Base-by-base conservation (phyloP, 768 basidiomycete genomes). In the Chiua virens region DNA sequence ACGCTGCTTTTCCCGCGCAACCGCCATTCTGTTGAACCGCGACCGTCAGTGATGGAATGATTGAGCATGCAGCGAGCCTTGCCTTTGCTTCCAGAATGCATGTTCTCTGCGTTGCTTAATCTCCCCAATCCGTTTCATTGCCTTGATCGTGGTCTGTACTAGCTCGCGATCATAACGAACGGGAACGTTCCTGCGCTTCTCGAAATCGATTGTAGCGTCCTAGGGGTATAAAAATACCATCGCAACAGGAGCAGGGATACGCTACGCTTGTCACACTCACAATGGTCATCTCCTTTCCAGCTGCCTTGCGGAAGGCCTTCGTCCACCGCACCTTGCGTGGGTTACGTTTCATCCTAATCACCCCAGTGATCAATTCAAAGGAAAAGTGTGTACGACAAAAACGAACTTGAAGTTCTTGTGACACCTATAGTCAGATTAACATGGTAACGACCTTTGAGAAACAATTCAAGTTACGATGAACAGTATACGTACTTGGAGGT, bases 261-360 rank as follows among this genome's bases (percentile, higher is more conserved):
- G 25, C 4, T 21, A 14, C 23, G 34, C 13, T n/a, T 47, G 14
- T 73, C 5, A 25, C 15, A 23, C 89, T 68, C 65, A 95, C 95
- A 64, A 99, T 89, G 5, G 91, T 95, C 97, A 99, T 99, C 75
- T 99, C 97, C 75, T 98, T 99, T 46, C 97, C 97, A 45, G 95
- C 91, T 18, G 97, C 94, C 72, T 93, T 96, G 58, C 97, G 83
- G 80, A 99, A 99, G 20, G 97, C 97, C 72, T 99, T 99, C 40
- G 97, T 99, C 97, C 97, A 99, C 61, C 92, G 79, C 34, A 99
- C 95, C 73, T 99, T 99, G 54, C 97, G 86, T 40, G 97, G 97
- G 74, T 98, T 99, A 35, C 97, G 89, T 77, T 98, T 98, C 97
- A 98, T 98, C 73, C 93, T 95, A 59, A 5, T 47, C 47, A 22